phyloP scores from a whole-genome alignment of 768 basidiomycete genomes.

The Rhodotorula paludigena region DNA sequence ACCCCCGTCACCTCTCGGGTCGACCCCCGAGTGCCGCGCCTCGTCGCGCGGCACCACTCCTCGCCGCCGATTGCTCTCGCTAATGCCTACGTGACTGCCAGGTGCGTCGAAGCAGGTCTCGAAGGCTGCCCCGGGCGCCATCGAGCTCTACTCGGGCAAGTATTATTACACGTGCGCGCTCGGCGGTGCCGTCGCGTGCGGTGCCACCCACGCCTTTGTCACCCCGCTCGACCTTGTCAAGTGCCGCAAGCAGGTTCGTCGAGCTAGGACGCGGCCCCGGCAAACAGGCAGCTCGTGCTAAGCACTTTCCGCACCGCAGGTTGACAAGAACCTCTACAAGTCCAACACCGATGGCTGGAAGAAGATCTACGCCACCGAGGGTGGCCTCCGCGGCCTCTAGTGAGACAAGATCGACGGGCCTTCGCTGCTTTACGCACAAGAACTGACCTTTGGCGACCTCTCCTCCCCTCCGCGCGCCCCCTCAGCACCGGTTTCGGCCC shows the following conservation, averaged over 20 bases:
- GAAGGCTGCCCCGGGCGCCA: slow-evolving; percentile 27
- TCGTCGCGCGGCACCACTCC: no score
- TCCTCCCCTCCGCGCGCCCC: neutral
- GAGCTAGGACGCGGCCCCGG: no score
- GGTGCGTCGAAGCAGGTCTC: slow-evolving; percentile 21
- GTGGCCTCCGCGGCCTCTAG: slow-evolving; percentile 42
- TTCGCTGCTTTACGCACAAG: no score
- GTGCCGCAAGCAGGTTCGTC: slow-evolving; percentile 42
- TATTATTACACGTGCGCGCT: slow-evolving; percentile 68
- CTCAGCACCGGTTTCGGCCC: slow-evolving; percentile 51
- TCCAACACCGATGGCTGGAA: slow-evolving; percentile 42
- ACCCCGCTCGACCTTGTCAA: slow-evolving; percentile 45
- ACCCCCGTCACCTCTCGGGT: no score
- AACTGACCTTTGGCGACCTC: neutral
- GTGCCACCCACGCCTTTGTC: slow-evolving; percentile 66
- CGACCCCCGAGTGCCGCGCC: no score
- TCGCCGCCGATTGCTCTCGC: neutral
- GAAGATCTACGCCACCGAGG: slow-evolving; percentile 41
- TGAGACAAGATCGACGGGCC: slow-evolving; percentile 5
- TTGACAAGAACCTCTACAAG: slow-evolving; percentile 44
- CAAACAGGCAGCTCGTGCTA: neutral
- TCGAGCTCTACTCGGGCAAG: slow-evolving; percentile 42
- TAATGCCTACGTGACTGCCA: neutral
- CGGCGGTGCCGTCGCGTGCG: slow-evolving; percentile 80
- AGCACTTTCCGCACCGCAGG: slow-evolving; percentile 1